Conservation (phyloP, 139 green algal genomes). For the Trebouxia sp. region DNA sequence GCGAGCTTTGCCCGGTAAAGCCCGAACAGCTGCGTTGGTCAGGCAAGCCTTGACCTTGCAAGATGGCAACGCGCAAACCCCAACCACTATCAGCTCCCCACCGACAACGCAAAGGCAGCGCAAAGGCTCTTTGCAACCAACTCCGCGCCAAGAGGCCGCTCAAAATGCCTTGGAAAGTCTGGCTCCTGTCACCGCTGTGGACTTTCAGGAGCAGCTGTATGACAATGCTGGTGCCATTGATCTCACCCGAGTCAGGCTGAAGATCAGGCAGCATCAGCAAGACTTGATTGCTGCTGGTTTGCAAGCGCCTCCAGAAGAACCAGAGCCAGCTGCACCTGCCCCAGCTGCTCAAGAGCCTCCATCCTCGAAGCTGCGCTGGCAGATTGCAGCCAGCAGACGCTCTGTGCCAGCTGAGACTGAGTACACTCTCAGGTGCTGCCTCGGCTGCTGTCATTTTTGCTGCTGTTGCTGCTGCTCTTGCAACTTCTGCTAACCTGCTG, state of each 20-base stretch:
- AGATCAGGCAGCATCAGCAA: conserved; percentile 22
- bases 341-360: not conserved
- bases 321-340: not conserved
- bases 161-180: not conserved
- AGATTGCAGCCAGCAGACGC: not conserved
- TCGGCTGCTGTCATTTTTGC: no score
- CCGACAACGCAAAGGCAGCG: not conserved
- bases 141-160: not conserved
- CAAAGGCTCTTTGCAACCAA: not conserved
- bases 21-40: conserved; percentile 13
- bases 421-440: not conserved
- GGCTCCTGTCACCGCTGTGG: not conserved
- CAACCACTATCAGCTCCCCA: not conserved
- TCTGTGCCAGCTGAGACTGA: not conserved
- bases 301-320: conserved; percentile 4
- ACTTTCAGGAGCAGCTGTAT: conserved; percentile 22
- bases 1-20: not conserved
- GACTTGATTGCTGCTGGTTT: conserved; percentile 4
- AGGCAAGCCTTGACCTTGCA: conserved; percentile 14
- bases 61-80: not conserved
- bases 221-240: not conserved
- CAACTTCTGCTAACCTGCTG: no score
- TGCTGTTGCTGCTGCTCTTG: no score
- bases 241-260: not conserved
- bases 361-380: not conserved